Percentiles rank a stretch among this genome's conserved stretches.
Evolutionary conservation across 768 basidiomycete species (phyloP).

Genomic region (Strobilomyces echinocephalus): DNA sequence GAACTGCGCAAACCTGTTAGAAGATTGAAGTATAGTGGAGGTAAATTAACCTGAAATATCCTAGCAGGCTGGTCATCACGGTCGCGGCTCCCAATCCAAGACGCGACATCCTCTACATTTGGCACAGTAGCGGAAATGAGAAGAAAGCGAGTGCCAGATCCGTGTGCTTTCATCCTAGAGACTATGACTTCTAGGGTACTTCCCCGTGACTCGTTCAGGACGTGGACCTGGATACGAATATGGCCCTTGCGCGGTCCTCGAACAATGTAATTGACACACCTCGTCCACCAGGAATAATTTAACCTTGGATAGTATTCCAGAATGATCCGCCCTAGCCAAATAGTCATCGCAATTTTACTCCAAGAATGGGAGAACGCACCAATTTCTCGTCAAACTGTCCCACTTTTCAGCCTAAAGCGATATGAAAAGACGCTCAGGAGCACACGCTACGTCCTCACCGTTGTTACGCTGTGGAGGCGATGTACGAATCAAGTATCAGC

Average conservation of each 20-base stretch:
- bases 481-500: conserved; percentile 1
- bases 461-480: conserved; percentile 55
- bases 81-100: conserved; percentile 66
- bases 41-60: conserved; percentile 58
- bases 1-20: conserved; percentile 50
- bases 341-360: conserved; percentile 2
- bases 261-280: conserved; percentile 35
- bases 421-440: neutral
- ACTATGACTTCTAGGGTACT: conserved; percentile 93
- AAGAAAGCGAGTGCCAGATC: conserved; percentile 70
- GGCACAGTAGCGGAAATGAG: conserved; percentile 93
- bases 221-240: conserved; percentile 63
- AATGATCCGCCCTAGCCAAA: conserved; percentile 51
- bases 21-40: neutral
- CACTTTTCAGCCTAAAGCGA: conserved; percentile 82
- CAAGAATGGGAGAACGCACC: conserved; percentile 49
- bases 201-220: conserved; percentile 85
- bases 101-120: conserved; percentile 84
- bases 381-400: conserved; percentile 89
- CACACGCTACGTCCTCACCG: conserved; percentile 41
- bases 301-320: conserved; percentile 64
- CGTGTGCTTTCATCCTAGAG: conserved; percentile 83
- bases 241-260: neutral
- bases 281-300: conserved; percentile 89
- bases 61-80: conserved; percentile 42